Evolutionary conservation across 805 yeast species (phyloP).

Genomic region (Sporopachydermia quercuum): DNA sequence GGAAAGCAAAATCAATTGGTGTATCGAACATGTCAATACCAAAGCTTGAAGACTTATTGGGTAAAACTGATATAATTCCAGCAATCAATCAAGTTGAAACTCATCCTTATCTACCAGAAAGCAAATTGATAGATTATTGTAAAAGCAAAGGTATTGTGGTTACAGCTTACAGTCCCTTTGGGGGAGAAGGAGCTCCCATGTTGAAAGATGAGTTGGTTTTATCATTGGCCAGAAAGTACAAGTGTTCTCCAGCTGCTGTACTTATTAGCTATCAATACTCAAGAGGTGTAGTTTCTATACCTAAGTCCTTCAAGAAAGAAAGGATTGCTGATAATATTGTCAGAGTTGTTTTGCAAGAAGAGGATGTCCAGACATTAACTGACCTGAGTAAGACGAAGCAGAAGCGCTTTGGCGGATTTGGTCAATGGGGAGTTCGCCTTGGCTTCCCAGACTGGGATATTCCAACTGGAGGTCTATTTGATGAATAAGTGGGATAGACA

Average conservation of each 20-base stretch:
- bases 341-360: conserved; percentile 22
- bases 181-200: conserved; percentile 51
- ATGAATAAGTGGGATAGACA: too few relatives aligned
- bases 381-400: too few relatives aligned
- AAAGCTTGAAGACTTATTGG: conserved; percentile 35
- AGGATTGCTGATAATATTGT: conserved; percentile 34
- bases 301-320: conserved; percentile 55
- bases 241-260: conserved; percentile 38
- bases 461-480: too few relatives aligned
- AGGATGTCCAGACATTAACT: too few relatives aligned
- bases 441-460: conserved; percentile 17
- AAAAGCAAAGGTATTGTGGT: conserved; percentile 35
- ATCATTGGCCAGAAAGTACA: conserved; percentile 44
- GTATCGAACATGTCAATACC: conserved; percentile 56
- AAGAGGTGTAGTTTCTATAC: conserved; percentile 46
- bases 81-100: conserved; percentile 63
- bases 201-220: conserved; percentile 33
- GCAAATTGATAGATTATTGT: conserved; percentile 38
- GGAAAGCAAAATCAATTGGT: conserved; percentile 53
- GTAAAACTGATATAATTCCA: conserved; percentile 38
- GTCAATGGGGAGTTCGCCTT: conserved; percentile 17
- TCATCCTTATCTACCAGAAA: conserved; percentile 61
- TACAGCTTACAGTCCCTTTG: conserved; percentile 73
- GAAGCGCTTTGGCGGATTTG: too few relatives aligned
- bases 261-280: conserved; percentile 50